Conservation (phyloP, 495 filamentous ascomycete genomes). For the Thermochaetoides thermophila region DNA sequence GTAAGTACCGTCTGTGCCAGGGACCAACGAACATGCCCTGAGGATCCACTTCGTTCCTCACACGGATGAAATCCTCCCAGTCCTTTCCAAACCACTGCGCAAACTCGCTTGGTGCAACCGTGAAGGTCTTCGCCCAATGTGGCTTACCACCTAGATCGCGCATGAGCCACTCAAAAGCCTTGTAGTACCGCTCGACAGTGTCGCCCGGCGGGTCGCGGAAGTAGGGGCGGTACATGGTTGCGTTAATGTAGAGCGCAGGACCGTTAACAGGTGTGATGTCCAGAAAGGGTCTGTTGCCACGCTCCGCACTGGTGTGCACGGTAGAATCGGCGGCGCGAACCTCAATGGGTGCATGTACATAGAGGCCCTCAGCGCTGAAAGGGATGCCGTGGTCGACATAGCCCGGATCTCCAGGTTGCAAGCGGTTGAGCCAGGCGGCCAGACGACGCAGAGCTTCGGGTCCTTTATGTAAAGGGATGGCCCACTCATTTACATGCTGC, state of each 20-base stretch:
- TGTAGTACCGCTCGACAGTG: constrained; percentile 56
- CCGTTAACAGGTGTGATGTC: constrained; percentile 49
- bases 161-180: constrained; percentile 95
- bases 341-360: constrained; percentile 86
- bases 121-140: constrained; percentile 97
- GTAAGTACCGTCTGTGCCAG: constrained; percentile 68
- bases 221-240: constrained; percentile 88
- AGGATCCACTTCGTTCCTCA: constrained; percentile 64
- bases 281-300: constrained; percentile 51
- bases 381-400: constrained; percentile 59
- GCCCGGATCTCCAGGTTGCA: constrained; percentile 31
- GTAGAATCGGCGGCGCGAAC: constrained; percentile 74
- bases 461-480: constrained; percentile 73
- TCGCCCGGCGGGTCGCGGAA: constrained; percentile 61
- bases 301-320: constrained; percentile 17
- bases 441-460: constrained; percentile 78
- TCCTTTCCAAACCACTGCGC: constrained; percentile 35
- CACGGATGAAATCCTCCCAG: constrained; percentile 48
- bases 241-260: constrained; percentile 87
- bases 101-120: constrained; percentile 41
- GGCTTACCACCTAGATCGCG: constrained; percentile 74
- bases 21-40: constrained; percentile 84
- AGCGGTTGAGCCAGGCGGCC: constrained; percentile 67
- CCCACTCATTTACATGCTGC: constrained; percentile 97
- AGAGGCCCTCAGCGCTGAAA: constrained; percentile 61